Evolutionary conservation across 129 eudicot species (phyloP).

Genomic region (Oenanthe sinensis): DNA sequence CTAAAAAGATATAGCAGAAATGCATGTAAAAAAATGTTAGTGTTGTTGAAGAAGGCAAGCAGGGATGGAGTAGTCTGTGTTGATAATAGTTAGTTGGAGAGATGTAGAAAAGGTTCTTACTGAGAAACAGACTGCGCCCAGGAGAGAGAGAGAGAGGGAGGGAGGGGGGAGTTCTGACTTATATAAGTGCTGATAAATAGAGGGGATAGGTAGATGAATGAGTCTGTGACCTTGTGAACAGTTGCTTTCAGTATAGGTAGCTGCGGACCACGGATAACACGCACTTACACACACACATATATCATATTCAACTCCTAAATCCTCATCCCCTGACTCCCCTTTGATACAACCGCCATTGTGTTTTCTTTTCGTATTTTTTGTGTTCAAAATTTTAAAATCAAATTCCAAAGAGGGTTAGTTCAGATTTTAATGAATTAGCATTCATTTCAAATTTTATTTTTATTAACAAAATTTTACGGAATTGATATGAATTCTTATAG

Average conservation of each 20-base stretch:
- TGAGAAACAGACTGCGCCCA: background rate
- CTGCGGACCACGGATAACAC: constrained; percentile 14
- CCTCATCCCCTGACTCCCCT: background rate
- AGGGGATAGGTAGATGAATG: background rate
- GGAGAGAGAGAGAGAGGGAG: background rate
- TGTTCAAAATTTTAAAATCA: too few species aligned
- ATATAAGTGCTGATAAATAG: constrained; percentile 3
- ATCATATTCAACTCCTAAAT: background rate
- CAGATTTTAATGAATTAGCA: too few species aligned
- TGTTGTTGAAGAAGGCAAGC: background rate
- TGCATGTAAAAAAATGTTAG: background rate
- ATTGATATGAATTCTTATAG: too few species aligned
- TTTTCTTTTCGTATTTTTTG: too few species aligned
- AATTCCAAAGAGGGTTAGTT: too few species aligned
- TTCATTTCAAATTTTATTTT: too few species aligned
- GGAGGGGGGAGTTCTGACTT: background rate
- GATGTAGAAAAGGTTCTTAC: constrained; percentile 11
- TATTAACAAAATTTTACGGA: too few species aligned
- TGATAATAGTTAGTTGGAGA: background rate
- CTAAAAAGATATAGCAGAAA: background rate
- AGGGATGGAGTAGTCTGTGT: background rate
- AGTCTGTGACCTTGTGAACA: constrained; percentile 12
- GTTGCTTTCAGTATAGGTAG: background rate
- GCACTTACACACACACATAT: background rate
- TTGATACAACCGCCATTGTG: too few species aligned